Evolutionary conservation across 768 basidiomycete genomes (phyloP), one percentile per base, ranked within the genome.

Genomic region (Phanerodontia chrysosporium): DNA sequence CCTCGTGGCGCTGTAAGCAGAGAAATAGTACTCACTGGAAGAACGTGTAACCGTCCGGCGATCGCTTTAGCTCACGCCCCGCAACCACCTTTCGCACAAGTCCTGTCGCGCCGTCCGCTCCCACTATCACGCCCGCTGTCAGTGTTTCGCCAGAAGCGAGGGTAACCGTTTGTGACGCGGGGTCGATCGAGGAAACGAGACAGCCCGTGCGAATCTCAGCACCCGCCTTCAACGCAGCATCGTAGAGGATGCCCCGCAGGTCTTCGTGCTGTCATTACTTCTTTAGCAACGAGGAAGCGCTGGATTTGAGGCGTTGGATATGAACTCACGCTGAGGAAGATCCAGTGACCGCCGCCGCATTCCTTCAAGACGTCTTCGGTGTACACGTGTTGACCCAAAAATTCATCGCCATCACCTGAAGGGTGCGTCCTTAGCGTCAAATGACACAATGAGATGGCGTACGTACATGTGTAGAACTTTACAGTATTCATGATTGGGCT

Each of bases 281-380:
- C n/a, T n/a, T n/a, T n/a, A n/a, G n/a, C n/a, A n/a, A n/a, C n/a
- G n/a, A n/a, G n/a, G n/a, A n/a, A n/a, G n/a, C n/a, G n/a, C n/a
- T n/a, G n/a, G n/a, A n/a, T n/a, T n/a, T n/a, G n/a, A n/a, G 27
- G n/a, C 5, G 53, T 28, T 35, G 21, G n/a, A 25, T 13, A 21
- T 39, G 29, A 14, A 72, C 78, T 58, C 64, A 82, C 82, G 59
- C 78, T 76, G 60, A 78, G 76, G 57, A 74, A 78, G 65, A 75
- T 74, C 67, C 78, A 83, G 8, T 77, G 75, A 0, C 78, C 82
- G 21, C 39, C 57, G 8, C 79, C 78, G 0, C 76, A 74, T 58
- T 83, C 81, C 21, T 66, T 62, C 44, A 84, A 62, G 54, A 83
- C 72, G 46, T 78, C 71, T 39, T 80, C 76, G 51, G 78, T 74